Evolutionary conservation across 108 stramenopile species (phyloP), one percentile per base, ranked within the genome.

Genomic region (Seminavis robusta): DNA sequence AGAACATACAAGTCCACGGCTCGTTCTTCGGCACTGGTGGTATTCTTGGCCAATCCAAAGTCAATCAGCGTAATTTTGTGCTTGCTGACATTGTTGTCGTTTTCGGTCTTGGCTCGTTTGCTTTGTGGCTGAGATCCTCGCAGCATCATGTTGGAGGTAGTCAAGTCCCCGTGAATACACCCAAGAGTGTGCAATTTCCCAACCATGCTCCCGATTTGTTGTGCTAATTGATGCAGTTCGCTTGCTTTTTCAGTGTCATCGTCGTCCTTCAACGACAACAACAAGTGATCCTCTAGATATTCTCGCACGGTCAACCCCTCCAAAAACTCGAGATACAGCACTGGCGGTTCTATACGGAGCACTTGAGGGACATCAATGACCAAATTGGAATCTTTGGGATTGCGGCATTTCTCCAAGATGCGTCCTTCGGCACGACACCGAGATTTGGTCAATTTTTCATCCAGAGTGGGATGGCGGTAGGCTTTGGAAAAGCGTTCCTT

Each of bases 1-100:
- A 98, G 68, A 10, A 98, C 97, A 65, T 97, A 96, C 24, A 97
- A 71, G 69, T 98, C 97, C n/a, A 97, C 97, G 33, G 96, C 97
- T 66, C 89, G 90, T 69, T 97, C 96, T 82, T 98, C 96, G 8
- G 69, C 67, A 59, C 71, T 80, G 31, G 79, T 47, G 50, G 92
- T 77, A 56, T 60, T 76, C 33, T 74, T 80, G 48, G 90, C 88
- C 24, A 98, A 65, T 17, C 97, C 97, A 78, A 98, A 98, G 73
- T 98, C 97, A 61, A 98, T 95, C 39, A 94, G 61, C 25, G 77
- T 73, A 25, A 96, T 27, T 40, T 32, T 59, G 46, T 50, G 59
- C 15, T 44, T 40, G 7, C 16, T 1, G 7, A 33, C 34, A 16
- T 56, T 19, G 25, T 52, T 44, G 59, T 65, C 51, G 33, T 36